Base-by-base conservation (phyloP, 176 grass and related monocot genomes). In the Tillandsia leiboldiana region DNA sequence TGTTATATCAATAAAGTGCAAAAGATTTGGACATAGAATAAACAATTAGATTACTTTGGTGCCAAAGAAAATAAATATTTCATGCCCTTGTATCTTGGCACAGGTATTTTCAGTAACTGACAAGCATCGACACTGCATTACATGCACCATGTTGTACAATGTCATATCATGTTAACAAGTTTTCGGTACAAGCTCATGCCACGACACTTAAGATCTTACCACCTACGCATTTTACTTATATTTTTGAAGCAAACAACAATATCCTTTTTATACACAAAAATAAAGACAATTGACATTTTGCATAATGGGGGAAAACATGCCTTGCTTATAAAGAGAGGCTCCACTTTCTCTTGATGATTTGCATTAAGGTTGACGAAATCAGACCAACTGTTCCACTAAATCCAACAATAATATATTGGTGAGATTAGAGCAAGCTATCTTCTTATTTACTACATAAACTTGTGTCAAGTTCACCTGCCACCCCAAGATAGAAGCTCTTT, bases 311-410 rank as follows among this genome's bases (percentile, higher is more conserved):
- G 72, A 73, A 70, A 75, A 12, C 63, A 76, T 68, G 81, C 92
- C 88, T 97, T 97, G 86, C 93, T 97, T 51, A 92, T 92, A 80
- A 97, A 92, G 68, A 97, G 83, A 54, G 93, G 93, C 33, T 92
- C 74, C 42, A 97, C 81, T 73, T 97, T 97, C 67, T 92, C 86
- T 1, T 68, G 74, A 22, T 79, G 68, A 75, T 78, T 79, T 67
- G 79, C 79, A 76, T 92, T 82, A 61, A 97, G 83, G 75, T 90
- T 97, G 66, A 87, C 67, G 50, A 92, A 97, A 49, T 92, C 89
- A 50, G 83, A 92, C 93, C 93, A 97, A 85, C 58, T 85, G 49
- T 87, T 86, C 93, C 86, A 97, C 93, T 92, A 65, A 18, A 57
- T 61, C 64, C 76, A 59, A 17, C 15, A 61, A 17, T 23, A 61